A percentile compares a stretch with the other conserved stretches of the same genome.
These are phyloP conservation scores for Irpex rosettiformis DNA, from an alignment of 1,284 basidiomycete genomes.

Conservation along the genomic window DNA sequence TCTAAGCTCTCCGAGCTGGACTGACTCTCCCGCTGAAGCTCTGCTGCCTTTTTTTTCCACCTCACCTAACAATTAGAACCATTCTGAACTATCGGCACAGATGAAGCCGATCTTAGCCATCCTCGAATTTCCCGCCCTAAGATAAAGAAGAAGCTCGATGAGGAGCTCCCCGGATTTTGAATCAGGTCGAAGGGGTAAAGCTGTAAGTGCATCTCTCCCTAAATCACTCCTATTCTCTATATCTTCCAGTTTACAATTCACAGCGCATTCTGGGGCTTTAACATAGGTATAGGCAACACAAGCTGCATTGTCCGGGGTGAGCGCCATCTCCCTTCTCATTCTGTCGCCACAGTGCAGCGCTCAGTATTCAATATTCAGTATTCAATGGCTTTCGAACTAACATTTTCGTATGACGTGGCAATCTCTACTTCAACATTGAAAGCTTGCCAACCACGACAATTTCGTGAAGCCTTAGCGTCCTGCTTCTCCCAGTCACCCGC, in stretches of 20 bases:
- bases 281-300: not conserved
- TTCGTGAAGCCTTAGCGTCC: not conserved
- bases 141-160: conserved; percentile 2
- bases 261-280: not conserved
- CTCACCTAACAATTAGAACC: no score
- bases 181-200: not conserved
- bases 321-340: no score
- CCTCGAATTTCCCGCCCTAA: conserved; percentile 1
- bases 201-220: not conserved
- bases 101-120: not conserved
- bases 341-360: not conserved
- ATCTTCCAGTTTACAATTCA: not conserved
- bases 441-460: not conserved
- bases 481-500: not conserved
- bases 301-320: conserved; percentile 2
- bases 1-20: not conserved
- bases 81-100: no score
- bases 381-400: no score
- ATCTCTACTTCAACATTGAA: conserved; percentile 1
- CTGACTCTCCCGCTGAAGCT: not conserved
- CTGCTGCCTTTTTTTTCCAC: not conserved
- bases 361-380: not conserved
- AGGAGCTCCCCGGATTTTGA: not conserved
- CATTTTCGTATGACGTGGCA: no score
- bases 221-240: not conserved